phyloP scores from a whole-genome alignment of 2,329 filamentous ascomycete species.

The Grosmannia serpens region DNA sequence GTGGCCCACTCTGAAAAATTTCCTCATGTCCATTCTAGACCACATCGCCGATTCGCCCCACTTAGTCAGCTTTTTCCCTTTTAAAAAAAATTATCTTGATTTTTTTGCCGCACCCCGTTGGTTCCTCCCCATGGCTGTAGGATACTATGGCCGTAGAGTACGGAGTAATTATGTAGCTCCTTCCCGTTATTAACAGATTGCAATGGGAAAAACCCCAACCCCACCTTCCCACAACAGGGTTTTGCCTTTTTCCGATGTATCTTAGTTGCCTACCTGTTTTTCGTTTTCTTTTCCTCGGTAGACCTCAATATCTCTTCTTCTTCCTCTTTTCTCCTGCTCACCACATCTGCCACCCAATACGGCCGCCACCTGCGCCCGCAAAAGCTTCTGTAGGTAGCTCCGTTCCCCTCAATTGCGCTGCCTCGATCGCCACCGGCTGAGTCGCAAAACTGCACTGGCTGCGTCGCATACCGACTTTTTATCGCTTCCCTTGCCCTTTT shows the following conservation, averaged over 20 bases:
- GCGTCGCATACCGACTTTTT: not conserved
- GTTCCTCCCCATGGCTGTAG: not conserved
- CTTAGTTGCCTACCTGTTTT: not conserved
- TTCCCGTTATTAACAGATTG: not conserved
- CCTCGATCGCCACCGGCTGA: not conserved
- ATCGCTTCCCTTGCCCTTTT: not conserved
- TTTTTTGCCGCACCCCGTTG: not conserved
- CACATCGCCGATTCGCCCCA: not conserved
- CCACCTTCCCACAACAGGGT: not conserved
- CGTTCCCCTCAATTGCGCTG: not conserved
- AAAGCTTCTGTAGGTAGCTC: not conserved
- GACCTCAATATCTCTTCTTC: not conserved
- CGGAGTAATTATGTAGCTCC: not conserved
- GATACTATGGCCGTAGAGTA: too few relatives aligned
- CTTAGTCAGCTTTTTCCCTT: not conserved
- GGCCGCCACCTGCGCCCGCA: not conserved
- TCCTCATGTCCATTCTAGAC: not conserved
- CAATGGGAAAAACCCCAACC: not conserved
- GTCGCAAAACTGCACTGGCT: not conserved
- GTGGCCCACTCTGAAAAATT: not conserved
- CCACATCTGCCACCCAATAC: not conserved
- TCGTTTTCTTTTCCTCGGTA: not conserved
- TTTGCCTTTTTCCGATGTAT: not conserved
- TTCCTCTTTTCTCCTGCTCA: not conserved
- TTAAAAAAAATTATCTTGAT: not conserved